A percentile compares a stretch with the other conserved stretches of the same genome.
These are phyloP conservation scores for Arctium lappa DNA, from an alignment of 129 eudicot species.

Conservation along the genomic window DNA sequence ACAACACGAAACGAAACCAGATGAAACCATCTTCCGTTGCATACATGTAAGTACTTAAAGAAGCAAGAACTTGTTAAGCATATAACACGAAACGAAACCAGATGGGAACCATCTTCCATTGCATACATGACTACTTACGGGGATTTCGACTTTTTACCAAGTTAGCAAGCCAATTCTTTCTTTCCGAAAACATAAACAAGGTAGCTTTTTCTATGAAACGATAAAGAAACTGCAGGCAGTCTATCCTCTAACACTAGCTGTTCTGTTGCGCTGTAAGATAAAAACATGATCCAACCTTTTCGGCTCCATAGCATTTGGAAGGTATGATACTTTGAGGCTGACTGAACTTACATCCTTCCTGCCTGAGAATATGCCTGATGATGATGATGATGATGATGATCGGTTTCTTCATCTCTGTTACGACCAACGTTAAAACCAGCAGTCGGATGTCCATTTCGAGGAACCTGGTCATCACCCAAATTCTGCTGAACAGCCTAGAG, in stretches of 20 bases:
- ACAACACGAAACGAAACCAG: neutral
- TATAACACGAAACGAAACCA: neutral
- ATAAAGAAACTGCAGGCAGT: constrained; percentile 8
- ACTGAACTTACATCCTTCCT: constrained; percentile 24
- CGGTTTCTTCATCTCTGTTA: constrained; percentile 26
- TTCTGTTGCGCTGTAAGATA: constrained; percentile 10
- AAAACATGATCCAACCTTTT: constrained; percentile 8
- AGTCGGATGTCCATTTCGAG: constrained; percentile 29
- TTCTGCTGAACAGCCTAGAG: constrained; percentile 84
- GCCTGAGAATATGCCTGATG: constrained; percentile 1
- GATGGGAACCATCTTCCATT: constrained; percentile 14
- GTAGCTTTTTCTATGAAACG: constrained; percentile 16
- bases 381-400: neutral
- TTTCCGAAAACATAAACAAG: constrained; percentile 21
- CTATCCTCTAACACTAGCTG: constrained; percentile 16
- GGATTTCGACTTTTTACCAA: constrained; percentile 13
- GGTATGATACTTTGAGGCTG: neutral
- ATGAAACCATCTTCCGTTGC: neutral
- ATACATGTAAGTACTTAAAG: neutral
- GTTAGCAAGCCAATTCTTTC: constrained; percentile 12
- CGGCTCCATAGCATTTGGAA: neutral
- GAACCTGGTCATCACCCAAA: constrained; percentile 46
- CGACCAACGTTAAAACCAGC: constrained; percentile 20
- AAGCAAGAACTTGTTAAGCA: neutral
- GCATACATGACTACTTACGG: constrained; percentile 23